Conservation (phyloP, 805 yeast genomes). For the Pichia thaimueangensis region DNA sequence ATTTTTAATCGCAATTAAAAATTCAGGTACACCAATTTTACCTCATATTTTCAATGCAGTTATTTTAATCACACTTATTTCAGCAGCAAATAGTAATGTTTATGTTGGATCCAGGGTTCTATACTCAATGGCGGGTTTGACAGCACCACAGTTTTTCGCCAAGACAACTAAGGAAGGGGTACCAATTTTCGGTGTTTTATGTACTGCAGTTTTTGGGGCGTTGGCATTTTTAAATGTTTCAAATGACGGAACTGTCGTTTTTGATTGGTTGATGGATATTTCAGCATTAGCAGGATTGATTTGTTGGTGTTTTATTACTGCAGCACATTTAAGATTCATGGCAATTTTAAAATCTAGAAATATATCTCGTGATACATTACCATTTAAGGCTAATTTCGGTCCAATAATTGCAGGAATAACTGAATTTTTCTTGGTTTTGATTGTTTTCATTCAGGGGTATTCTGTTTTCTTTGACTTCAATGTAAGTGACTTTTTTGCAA, state of each 20-base stretch:
- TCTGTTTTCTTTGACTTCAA: conserved; percentile 50
- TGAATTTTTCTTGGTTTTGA: conserved; percentile 42
- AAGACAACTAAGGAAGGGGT: conserved; percentile 52
- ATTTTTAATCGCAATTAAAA: conserved; percentile 62
- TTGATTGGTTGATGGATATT: conserved; percentile 67
- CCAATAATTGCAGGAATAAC: conserved; percentile 66
- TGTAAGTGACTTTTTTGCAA: conserved; percentile 56
- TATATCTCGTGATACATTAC: conserved; percentile 60
- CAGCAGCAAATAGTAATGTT: conserved; percentile 76
- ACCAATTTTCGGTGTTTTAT: conserved; percentile 50
- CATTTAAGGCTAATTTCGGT: conserved; percentile 68
- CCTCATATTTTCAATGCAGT: conserved; percentile 72
- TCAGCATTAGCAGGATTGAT: conserved; percentile 71
- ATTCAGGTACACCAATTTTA: conserved; percentile 58
- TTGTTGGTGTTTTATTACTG: conserved; percentile 64
- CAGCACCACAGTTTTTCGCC: conserved; percentile 50
- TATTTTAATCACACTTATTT: conserved; percentile 55
- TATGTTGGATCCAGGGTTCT: conserved; percentile 67
- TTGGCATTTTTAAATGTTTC: conserved; percentile 57
- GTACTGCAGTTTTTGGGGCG: conserved; percentile 56
- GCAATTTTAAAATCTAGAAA: conserved; percentile 54
- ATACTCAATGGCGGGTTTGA: conserved; percentile 55
- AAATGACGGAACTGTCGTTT: conserved; percentile 48
- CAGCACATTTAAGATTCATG: conserved; percentile 67
- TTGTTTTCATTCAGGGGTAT: conserved; percentile 70